Percentiles rank a stretch among this genome's conserved stretches.
phyloP scores from a whole-genome alignment of 1,139 yeast species.

The Diutina rugosa region DNA sequence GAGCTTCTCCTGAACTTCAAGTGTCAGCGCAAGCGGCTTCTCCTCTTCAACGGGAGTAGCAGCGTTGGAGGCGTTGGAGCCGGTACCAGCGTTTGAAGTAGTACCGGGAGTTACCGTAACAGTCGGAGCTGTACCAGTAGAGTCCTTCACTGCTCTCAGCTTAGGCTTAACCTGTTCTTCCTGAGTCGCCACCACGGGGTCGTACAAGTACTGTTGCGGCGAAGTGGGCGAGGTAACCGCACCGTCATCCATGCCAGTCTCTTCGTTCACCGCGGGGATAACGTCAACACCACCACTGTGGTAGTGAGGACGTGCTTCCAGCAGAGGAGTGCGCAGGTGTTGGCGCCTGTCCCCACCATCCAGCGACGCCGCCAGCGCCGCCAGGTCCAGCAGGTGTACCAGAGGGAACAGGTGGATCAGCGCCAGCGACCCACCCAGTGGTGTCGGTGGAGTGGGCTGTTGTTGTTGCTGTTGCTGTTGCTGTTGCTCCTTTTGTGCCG shows the following conservation, averaged over 20 bases:
- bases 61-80: background rate
- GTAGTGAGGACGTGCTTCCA: background rate
- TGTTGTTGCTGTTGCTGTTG: background rate
- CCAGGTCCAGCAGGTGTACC: background rate
- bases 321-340: background rate
- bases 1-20: conserved; percentile 33
- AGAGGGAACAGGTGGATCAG: background rate
- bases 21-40: conserved; percentile 22
- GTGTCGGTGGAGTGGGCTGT: background rate
- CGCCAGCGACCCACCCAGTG: background rate
- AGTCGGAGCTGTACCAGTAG: background rate
- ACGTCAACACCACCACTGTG: background rate
- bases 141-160: background rate
- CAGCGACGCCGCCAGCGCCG: background rate
- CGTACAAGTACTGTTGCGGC: conserved; percentile 1
- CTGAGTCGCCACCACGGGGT: background rate
- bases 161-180: conserved; percentile 5
- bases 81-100: background rate
- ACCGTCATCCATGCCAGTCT: background rate
- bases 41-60: conserved; percentile 3
- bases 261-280: background rate
- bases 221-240: background rate
- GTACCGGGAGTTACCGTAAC: background rate
- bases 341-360: background rate
- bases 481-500: background rate